phyloP scores from a whole-genome alignment of 768 basidiomycete species.

The Mrakia hoshinonis region DNA sequence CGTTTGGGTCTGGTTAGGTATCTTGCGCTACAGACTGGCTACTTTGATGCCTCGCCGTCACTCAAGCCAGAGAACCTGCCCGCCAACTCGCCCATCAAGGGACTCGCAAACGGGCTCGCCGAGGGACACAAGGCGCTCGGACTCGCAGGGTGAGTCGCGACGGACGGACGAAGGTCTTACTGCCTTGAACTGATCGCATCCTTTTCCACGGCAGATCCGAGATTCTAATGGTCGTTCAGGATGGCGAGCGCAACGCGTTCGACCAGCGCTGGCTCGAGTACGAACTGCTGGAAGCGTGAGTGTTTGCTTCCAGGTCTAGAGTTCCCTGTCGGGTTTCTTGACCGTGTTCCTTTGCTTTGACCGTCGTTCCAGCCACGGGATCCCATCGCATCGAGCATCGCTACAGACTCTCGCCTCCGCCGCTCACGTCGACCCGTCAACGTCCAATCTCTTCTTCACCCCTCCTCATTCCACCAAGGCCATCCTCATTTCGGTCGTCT shows the following conservation, averaged over 20 bases:
- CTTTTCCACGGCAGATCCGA: background rate
- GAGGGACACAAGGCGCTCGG: slow-evolving; percentile 61
- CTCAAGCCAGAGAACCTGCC: slow-evolving; percentile 55
- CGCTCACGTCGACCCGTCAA: slow-evolving; percentile 46
- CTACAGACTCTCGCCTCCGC: slow-evolving; percentile 57
- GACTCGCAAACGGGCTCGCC: slow-evolving; percentile 66
- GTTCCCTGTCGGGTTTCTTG: background rate
- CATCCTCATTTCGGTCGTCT: slow-evolving; percentile 74
- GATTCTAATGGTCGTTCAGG: slow-evolving; percentile 80
- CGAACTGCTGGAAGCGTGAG: slow-evolving; percentile 67
- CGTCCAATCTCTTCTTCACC: slow-evolving; percentile 36
- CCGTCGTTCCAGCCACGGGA: slow-evolving; percentile 52
- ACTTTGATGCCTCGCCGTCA: slow-evolving; percentile 47
- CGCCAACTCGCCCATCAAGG: slow-evolving; percentile 58
- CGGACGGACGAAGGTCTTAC: background rate
- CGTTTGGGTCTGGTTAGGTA: slow-evolving; percentile 47
- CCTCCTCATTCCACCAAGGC: slow-evolving; percentile 29
- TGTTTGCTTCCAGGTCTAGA: slow-evolving; percentile 16
- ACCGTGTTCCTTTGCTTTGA: slow-evolving; percentile 2
- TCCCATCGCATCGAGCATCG: slow-evolving; percentile 66
- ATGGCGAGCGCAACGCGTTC: slow-evolving; percentile 83
- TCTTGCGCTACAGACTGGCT: slow-evolving; percentile 56
- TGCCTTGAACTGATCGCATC: background rate
- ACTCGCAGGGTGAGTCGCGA: slow-evolving; percentile 46
- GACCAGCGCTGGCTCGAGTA: slow-evolving; percentile 87